Evolutionary conservation across 371 early-diverging fungal genomes (phyloP).

Genomic region (Mucor irregularis): DNA sequence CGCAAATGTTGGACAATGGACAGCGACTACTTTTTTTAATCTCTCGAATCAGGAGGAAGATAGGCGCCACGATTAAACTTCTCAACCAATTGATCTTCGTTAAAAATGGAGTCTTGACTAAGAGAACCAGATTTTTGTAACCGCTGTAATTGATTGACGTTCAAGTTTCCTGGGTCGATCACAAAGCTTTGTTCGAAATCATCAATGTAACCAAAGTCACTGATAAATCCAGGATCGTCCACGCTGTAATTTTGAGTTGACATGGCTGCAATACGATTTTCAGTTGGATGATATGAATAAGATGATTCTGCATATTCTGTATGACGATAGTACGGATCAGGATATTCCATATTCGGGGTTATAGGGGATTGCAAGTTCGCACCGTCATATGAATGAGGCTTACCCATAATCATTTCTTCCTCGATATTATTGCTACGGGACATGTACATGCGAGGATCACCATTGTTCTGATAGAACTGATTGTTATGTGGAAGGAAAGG

Average conservation of each 20-base stretch:
- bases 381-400: neutral
- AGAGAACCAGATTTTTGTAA: neutral
- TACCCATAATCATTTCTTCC: neutral
- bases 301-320: neutral
- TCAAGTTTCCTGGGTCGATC: neutral
- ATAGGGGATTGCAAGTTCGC: neutral
- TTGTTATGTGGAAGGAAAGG: neutral
- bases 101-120: conserved; percentile 10
- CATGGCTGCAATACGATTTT: neutral
- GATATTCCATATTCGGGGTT: conserved; percentile 3
- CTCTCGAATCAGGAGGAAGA: conserved; percentile 19
- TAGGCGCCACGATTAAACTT: conserved; percentile 2
- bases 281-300: neutral
- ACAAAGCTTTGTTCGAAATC: conserved; percentile 11
- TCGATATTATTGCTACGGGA: neutral
- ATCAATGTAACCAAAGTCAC: conserved; percentile 34
- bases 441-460: conserved; percentile 1
- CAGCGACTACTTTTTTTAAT: too few species aligned
- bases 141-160: neutral
- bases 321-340: conserved; percentile 1
- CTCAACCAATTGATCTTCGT: conserved; percentile 7
- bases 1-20: too few species aligned
- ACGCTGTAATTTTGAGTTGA: neutral
- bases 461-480: neutral
- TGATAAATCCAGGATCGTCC: conserved; percentile 38